A percentile compares a stretch with the other conserved stretches of the same genome.
These are phyloP conservation scores for Pyrenophora tritici-repentis DNA, from an alignment of 2,329 filamentous ascomycete genomes.

Conservation along the genomic window DNA sequence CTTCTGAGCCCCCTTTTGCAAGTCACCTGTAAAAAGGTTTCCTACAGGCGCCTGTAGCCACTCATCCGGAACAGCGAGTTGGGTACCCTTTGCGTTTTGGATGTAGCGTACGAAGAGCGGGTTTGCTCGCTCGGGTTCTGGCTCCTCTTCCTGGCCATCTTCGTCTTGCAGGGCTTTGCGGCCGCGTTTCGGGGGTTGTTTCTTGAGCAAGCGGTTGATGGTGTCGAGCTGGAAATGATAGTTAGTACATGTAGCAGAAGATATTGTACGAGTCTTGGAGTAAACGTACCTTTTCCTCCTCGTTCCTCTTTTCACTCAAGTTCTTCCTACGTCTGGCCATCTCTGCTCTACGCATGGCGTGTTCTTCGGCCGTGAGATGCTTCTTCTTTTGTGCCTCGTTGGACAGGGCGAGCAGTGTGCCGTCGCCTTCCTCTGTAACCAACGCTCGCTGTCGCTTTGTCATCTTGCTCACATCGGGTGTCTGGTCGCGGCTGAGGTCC, in stretches of 20 bases:
- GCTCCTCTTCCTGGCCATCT: constrained; percentile 56
- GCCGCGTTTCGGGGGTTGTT: constrained; percentile 74
- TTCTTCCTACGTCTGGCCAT: constrained; percentile 77
- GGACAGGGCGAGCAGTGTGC: constrained; percentile 56
- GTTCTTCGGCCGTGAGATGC: constrained; percentile 73
- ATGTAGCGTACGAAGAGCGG: constrained; percentile 72
- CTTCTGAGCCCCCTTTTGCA: constrained; percentile 29
- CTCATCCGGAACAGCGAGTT: constrained; percentile 69
- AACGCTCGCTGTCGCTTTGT: constrained; percentile 70
- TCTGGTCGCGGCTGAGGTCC: constrained; percentile 61
- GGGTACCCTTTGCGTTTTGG: constrained; percentile 64
- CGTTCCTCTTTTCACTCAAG: constrained; percentile 75
- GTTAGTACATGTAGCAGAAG: constrained; percentile 15
- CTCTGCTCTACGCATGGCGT: constrained; percentile 72
- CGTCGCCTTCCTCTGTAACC: constrained; percentile 56
- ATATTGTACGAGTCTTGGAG: background rate
- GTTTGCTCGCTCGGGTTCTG: constrained; percentile 56
- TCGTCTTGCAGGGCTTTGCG: constrained; percentile 56
- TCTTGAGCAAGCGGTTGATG: constrained; percentile 87
- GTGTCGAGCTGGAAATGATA: constrained; percentile 72
- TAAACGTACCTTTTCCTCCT: constrained; percentile 70
- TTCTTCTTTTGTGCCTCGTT: constrained; percentile 76
- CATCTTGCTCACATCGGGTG: constrained; percentile 68
- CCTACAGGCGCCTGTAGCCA: constrained; percentile 69
- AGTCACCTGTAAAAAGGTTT: constrained; percentile 56